Evolutionary conservation across 2,329 filamentous ascomycete genomes (phyloP).

Genomic region (Colletotrichum sp.): DNA sequence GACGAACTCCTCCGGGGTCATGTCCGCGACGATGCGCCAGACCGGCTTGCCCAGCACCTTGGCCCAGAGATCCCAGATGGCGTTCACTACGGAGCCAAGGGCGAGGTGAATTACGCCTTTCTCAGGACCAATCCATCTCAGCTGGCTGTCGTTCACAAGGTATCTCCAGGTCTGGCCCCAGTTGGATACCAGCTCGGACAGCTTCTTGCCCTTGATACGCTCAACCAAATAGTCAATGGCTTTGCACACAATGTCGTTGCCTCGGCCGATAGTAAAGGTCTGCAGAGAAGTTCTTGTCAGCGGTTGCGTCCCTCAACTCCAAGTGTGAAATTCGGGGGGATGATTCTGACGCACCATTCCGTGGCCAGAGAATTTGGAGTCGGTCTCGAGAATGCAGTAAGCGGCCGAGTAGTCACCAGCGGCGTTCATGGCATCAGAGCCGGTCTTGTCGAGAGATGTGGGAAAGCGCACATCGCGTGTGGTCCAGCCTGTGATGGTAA

Average conservation of each 20-base stretch:
- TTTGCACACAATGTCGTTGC: conserved; percentile 90
- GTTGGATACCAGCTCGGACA: conserved; percentile 77
- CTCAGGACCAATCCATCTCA: conserved; percentile 93
- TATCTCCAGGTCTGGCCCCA: conserved; percentile 92
- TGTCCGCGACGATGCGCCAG: conserved; percentile 88
- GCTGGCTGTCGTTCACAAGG: conserved; percentile 88
- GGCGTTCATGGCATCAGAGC: conserved; percentile 95
- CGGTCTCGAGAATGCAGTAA: conserved; percentile 91
- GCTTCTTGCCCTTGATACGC: conserved; percentile 75
- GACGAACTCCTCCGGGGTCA: conserved; percentile 87
- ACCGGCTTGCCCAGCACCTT: conserved; percentile 86
- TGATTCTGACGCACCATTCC: conserved; percentile 69
- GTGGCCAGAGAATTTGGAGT: conserved; percentile 73
- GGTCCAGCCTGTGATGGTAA: conserved; percentile 75
- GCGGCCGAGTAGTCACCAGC: conserved; percentile 91
- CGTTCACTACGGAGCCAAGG: conserved; percentile 87
- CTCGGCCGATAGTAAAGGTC: conserved; percentile 86
- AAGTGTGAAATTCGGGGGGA: background rate
- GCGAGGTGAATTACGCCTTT: conserved; percentile 95
- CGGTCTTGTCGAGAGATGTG: conserved; percentile 96
- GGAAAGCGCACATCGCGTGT: conserved; percentile 80
- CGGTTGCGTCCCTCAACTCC: background rate
- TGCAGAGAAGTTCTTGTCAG: conserved; percentile 26
- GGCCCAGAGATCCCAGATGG: conserved; percentile 95
- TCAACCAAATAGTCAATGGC: conserved; percentile 81